Percentiles rank a stretch among this genome's conserved stretches.
Evolutionary conservation across 73 alveolate genomes (phyloP).

Genomic region (Stentor coeruleus): DNA sequence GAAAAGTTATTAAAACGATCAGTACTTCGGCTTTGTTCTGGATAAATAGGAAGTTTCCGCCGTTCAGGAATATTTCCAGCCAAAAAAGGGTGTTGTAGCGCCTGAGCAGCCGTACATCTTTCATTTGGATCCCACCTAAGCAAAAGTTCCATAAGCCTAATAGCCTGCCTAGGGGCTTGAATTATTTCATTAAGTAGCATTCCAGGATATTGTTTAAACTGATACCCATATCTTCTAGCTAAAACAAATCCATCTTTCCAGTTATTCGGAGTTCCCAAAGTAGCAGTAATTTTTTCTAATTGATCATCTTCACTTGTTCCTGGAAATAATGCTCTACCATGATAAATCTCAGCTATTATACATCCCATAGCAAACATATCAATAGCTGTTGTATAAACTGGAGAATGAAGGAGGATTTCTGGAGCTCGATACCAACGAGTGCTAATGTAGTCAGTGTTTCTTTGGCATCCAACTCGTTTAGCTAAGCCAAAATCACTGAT

Average conservation of each 20-base stretch:
- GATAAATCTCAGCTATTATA: constrained; percentile 93
- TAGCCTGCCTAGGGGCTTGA: constrained; percentile 88
- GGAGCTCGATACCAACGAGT: constrained; percentile 97
- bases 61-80: background rate
- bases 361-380: constrained; percentile 98
- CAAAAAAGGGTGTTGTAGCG: constrained; percentile 74
- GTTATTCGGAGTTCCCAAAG: constrained; percentile 77
- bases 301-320: constrained; percentile 93
- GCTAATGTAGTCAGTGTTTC: constrained; percentile 93
- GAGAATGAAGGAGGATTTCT: constrained; percentile 83
- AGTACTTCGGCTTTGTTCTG: constrained; percentile 7
- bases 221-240: constrained; percentile 67
- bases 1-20: no score
- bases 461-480: constrained; percentile 90
- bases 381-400: constrained; percentile 88
- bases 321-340: constrained; percentile 85
- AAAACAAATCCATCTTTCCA: constrained; percentile 92
- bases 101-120: constrained; percentile 86
- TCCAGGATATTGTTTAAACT: constrained; percentile 68
- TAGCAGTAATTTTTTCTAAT: constrained; percentile 49
- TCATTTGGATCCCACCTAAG: constrained; percentile 90
- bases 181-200: constrained; percentile 51
- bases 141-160: constrained; percentile 77
- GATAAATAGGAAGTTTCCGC: background rate
- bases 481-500: constrained; percentile 99